Evolutionary conservation across 2,329 filamentous ascomycete species (phyloP).

Genomic region (Fusarium tjaetaba): DNA sequence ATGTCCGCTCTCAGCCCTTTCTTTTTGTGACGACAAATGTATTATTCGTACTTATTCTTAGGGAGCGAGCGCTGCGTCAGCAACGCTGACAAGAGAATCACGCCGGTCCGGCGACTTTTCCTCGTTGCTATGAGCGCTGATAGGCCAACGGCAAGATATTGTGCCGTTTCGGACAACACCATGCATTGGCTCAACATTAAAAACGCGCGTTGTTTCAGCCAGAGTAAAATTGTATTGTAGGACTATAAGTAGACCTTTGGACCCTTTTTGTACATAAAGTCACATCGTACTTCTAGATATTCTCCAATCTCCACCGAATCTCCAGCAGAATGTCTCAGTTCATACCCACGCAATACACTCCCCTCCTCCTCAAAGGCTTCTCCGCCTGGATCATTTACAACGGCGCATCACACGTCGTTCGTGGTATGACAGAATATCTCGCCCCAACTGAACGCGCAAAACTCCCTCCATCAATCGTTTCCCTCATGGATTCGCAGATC

Average conservation of each 20-base stretch:
- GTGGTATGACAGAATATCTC: not conserved
- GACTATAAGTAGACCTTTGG: not conserved
- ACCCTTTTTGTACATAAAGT: fast-evolving
- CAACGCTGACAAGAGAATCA: not conserved
- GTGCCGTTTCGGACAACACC: not conserved
- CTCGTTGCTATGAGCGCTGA: not conserved
- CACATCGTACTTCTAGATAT: too few relatives aligned
- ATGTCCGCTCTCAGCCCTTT: not conserved
- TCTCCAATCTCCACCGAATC: not conserved
- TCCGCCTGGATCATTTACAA: not conserved
- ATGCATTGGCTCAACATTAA: too few relatives aligned
- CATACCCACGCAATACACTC: not conserved
- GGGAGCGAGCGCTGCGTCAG: too few relatives aligned
- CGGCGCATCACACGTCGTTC: not conserved
- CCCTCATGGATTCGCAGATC: not conserved
- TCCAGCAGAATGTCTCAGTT: not conserved
- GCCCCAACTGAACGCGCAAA: not conserved
- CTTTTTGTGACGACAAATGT: fast-evolving
- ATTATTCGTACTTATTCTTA: not conserved
- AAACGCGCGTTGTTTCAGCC: not conserved
- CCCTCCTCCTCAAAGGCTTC: not conserved
- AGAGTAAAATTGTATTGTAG: not conserved
- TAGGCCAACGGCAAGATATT: not conserved
- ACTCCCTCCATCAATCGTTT: not conserved
- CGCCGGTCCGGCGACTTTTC: not conserved